Base-by-base conservation (phyloP, 768 basidiomycete genomes). In the Rhizopogon roseolus region DNA sequence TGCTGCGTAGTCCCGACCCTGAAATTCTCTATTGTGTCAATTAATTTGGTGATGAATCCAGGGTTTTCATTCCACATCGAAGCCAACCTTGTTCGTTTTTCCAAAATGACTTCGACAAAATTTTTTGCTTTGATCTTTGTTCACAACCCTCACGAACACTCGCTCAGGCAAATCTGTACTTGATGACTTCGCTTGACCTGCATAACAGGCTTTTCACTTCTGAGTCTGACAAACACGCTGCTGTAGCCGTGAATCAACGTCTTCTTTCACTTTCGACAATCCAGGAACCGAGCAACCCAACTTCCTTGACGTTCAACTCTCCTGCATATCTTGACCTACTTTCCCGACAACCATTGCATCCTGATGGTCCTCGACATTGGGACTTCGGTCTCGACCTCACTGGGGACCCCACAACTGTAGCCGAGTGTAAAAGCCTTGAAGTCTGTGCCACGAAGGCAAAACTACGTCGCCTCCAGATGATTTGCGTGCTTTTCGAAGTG, bases 111-210 rank as follows among this genome's bases (percentile, higher is more conserved):
- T 34, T 49, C 11, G 9, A 13, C 29, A 10, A 34, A 52, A 25
- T 14, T 49, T 19, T 37, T 19, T 3, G 11, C 27, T 50, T 45
- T 36, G 49, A 8, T 37, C 32, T 11, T 34, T 52, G 48, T 52
- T 37, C 53, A 29, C 40, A 10, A 52, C 52, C 53, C 50, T 54
- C 51, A 46, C 38, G 39, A 28, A 58, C 66, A 25, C 41, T 69
- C 59, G 10, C 11, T 36, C 34, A 13, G 34, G 34, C 11, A 36
- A 4, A 36, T 36, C 34, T 10, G 11, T 41, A 54, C 49, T 43
- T 39, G n/a, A 87, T 87, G 85, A 78, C 82, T 52, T 81, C 80
- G 49, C 65, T 84, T 49, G 77, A 79, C 64, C 75, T 84, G 49
- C 83, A 85, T 66, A 77, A 81, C 60, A 72, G 77, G 32, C 62